Conservation (phyloP, 2,329 filamentous ascomycete species). For the Byssothecium circinans region DNA sequence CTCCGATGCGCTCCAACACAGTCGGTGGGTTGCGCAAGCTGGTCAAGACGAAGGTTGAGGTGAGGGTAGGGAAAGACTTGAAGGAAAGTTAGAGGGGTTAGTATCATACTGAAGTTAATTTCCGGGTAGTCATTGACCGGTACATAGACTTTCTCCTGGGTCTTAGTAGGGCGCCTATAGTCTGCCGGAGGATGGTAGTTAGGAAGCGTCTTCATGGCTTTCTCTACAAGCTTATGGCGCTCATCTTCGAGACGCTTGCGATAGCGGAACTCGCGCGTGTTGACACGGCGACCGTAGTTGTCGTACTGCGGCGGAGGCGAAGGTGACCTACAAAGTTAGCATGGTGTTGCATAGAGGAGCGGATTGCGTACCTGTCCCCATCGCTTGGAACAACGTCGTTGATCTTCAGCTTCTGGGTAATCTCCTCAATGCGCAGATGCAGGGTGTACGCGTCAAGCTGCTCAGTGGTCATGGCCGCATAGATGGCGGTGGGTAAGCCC, state of each 20-base stretch:
- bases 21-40: slow-evolving; percentile 42
- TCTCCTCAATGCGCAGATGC: slow-evolving; percentile 96
- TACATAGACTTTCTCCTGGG: slow-evolving; percentile 99
- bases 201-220: slow-evolving; percentile 99
- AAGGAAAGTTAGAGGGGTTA: slow-evolving; percentile 77
- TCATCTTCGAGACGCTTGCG: slow-evolving; percentile 97
- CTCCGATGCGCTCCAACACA: slow-evolving; percentile 31
- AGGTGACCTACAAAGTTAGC: slow-evolving; percentile 68
- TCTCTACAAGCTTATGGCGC: slow-evolving; percentile 97
- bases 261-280: slow-evolving; percentile 98
- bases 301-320: slow-evolving; percentile 97
- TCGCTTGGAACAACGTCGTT: slow-evolving; percentile 98
- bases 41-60: slow-evolving; percentile 50
- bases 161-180: slow-evolving; percentile 98
- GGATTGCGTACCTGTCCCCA: slow-evolving; percentile 76
- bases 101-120: slow-evolving; percentile 99
- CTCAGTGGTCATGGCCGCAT: slow-evolving; percentile 97
- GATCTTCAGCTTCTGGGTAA: slow-evolving; percentile 98
- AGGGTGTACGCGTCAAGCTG: slow-evolving; percentile 97
- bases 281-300: slow-evolving; percentile 98
- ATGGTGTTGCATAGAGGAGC: slow-evolving; percentile 2
- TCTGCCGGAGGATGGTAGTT: slow-evolving; percentile 99
- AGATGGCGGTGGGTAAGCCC: slow-evolving; percentile 94
- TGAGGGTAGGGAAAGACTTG: slow-evolving; percentile 47
- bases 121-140: slow-evolving; percentile 99